phyloP scores from a whole-genome alignment of 345 rosid genomes.

The Lepidium africanum region DNA sequence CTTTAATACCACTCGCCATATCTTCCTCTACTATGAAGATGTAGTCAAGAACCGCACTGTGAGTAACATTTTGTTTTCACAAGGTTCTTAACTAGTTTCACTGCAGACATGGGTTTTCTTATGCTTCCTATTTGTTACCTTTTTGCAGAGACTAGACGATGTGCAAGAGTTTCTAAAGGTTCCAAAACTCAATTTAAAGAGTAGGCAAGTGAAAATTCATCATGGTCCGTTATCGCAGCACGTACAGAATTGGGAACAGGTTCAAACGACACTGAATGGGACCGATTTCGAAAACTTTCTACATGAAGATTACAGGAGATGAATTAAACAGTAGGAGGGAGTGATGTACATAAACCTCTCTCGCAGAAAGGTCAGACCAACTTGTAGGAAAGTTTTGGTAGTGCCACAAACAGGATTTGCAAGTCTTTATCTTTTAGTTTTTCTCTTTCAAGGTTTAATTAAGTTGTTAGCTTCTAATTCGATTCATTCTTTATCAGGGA shows the following conservation, averaged over 20 bases:
- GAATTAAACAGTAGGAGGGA: conserved; percentile 24
- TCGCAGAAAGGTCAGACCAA: conserved; percentile 12
- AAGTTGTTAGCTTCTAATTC: conserved; percentile 14
- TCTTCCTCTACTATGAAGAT: conserved; percentile 82
- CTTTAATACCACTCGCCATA: conserved; percentile 78
- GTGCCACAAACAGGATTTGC: conserved; percentile 23
- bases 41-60: conserved; percentile 77
- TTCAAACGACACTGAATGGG: conserved; percentile 55
- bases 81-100: neutral
- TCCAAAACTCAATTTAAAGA: conserved; percentile 53
- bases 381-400: conserved; percentile 29
- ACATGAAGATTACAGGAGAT: conserved; percentile 46
- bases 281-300: conserved; percentile 55
- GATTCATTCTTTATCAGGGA: conserved; percentile 26
- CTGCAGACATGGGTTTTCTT: neutral
- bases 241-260: conserved; percentile 74
- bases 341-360: conserved; percentile 29
- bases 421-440: conserved; percentile 4
- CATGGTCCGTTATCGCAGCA: conserved; percentile 61
- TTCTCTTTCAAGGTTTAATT: neutral
- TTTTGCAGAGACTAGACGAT: conserved; percentile 59
- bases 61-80: conserved; percentile 25
- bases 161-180: conserved; percentile 84
- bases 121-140: neutral
- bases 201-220: conserved; percentile 96